Base-by-base conservation (phyloP, 1,284 basidiomycete genomes). In the Leccinum pachyderme region DNA sequence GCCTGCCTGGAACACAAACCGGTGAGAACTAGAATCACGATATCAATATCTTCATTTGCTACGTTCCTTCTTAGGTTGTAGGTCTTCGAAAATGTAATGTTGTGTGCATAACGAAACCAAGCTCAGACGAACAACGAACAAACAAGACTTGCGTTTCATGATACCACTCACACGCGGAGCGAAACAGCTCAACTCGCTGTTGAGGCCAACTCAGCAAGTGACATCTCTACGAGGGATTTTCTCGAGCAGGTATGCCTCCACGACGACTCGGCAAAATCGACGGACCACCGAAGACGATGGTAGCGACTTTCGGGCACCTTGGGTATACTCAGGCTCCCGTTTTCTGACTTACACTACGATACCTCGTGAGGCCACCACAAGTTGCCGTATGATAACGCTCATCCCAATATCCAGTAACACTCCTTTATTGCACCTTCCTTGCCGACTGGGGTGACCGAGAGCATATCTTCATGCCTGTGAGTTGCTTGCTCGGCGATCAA, bases 391-490 rank as follows among this genome's bases (percentile, higher is more conserved):
- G 32, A 39, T 37, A 27, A 47, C 9, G 33, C 60, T 52, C 22
- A 46, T 55, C 4, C 4, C 15, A n/a, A 32, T 41, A 25, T 53
- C 51, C 56, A 88, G 86, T 73, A 32, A 71, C 77, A 13, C 62
- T 76, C 18, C 29, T 82, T 4, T 88, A 89, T 59, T 77, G 77
- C 7, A 72, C 84, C n/a, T 83, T 88, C 64, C 71, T 83, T 50
- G 79, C 80, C 49, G 84, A 88, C 65, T 88, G 82, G 68, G 86
- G 86, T 4, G 82, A 85, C 27, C 72, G 75, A 49, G 86, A 88
- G 32, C 86, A 88, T 66, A 82, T 87, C 33, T 88, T 87, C 68
- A 79, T 77, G 69, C 83, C 84, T 18, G 86, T 87, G 59, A 63
- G 83, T 76, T 28, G 52, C 41, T 37, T 32, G 28, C 35, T 29